phyloP scores from a whole-genome alignment of 192 early-diverging fungal species.

The Backusella tarrabulga region DNA sequence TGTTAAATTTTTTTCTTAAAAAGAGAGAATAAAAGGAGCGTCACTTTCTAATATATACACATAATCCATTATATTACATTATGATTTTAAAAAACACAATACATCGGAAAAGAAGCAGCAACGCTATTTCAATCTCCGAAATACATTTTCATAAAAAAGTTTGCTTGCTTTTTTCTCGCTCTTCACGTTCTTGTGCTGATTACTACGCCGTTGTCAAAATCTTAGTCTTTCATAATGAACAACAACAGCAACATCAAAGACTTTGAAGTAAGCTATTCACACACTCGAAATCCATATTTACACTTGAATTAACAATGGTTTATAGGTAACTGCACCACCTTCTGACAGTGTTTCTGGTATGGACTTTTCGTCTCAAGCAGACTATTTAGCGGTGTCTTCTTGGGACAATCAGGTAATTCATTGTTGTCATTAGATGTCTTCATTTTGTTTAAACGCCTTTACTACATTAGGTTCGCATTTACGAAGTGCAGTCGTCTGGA shows the following conservation, averaged over 20 bases:
- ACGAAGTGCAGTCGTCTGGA: constrained; percentile 80
- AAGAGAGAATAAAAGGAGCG: not conserved
- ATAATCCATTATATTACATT: not conserved
- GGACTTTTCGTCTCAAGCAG: constrained; percentile 77
- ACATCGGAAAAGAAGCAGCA: not conserved
- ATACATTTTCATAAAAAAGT: not conserved
- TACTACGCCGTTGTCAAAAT: not conserved
- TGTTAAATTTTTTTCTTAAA: not conserved
- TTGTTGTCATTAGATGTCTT: not conserved
- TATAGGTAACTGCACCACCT: constrained; percentile 61
- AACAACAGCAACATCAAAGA: constrained; percentile 9
- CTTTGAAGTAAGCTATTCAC: constrained; percentile 15
- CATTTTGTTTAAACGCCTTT: not conserved
- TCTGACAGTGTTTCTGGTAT: constrained; percentile 79
- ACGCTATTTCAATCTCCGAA: not conserved
- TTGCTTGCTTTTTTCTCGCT: not conserved
- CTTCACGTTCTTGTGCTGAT: not conserved
- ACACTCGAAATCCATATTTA: not conserved
- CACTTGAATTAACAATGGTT: not conserved
- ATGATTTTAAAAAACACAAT: too few species aligned
- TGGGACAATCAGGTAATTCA: constrained; percentile 75
- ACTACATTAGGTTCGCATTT: constrained; percentile 78
- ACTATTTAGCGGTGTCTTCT: constrained; percentile 82
- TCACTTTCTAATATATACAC: not conserved
- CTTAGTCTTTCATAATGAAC: constrained; percentile 1